Conservation (phyloP, 306 rosid species). For the Cicer judaicum region DNA sequence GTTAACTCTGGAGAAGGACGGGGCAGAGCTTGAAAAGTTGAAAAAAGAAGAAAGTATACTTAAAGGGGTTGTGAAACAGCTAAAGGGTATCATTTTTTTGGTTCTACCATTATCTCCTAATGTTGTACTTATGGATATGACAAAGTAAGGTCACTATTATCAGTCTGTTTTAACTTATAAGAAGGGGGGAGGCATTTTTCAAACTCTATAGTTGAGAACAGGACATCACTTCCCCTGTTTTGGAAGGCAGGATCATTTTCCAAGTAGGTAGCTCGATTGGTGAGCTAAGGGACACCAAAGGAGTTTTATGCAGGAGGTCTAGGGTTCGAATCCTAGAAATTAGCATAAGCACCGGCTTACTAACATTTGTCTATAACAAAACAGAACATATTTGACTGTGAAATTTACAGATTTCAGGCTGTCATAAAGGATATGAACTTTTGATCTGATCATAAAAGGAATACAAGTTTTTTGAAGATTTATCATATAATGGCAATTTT, state of each 20-base stretch:
- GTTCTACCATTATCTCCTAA: constrained; percentile 37
- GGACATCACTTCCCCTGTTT: neutral
- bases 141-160: constrained; percentile 6
- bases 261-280: too few relatives aligned
- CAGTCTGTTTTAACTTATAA: constrained; percentile 35
- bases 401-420: constrained; percentile 9
- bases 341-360: too few relatives aligned
- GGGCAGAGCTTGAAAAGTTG: constrained; percentile 70
- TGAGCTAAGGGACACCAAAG: too few relatives aligned
- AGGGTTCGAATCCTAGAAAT: too few relatives aligned
- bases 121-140: constrained; percentile 16
- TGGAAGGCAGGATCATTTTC: constrained; percentile 10
- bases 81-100: constrained; percentile 63
- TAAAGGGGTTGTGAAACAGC: constrained; percentile 80
- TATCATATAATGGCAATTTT: constrained; percentile 23
- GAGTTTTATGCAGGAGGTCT: too few relatives aligned
- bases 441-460: constrained; percentile 11
- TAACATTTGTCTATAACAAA: too few relatives aligned
- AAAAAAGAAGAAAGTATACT: constrained; percentile 75
- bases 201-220: constrained; percentile 29
- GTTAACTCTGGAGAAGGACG: constrained; percentile 63
- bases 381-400: constrained; percentile 20
- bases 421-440: constrained; percentile 6
- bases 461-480: constrained; percentile 2
- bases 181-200: constrained; percentile 15